Conservation (phyloP, 2,329 filamentous ascomycete genomes). For the Shiraia sp. region DNA sequence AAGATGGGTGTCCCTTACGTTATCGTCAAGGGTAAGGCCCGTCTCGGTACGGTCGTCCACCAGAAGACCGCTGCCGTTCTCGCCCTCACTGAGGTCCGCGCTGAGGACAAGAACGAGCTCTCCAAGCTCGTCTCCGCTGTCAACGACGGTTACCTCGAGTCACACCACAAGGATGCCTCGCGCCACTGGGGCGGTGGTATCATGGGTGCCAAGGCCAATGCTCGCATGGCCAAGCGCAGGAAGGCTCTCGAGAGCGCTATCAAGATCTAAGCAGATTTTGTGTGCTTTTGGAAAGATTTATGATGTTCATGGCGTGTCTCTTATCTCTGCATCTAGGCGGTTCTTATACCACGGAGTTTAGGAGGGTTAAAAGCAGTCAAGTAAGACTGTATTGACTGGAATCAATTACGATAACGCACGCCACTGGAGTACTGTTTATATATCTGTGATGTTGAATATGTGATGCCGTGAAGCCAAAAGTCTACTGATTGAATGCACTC, state of each 20-base stretch:
- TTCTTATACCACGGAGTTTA: constrained; percentile 46
- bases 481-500: constrained; percentile 8
- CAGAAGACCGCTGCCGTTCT: constrained; percentile 99
- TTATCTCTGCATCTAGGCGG: constrained; percentile 47
- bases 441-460: constrained; percentile 14
- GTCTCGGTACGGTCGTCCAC: constrained; percentile 98
- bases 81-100: constrained; percentile 93
- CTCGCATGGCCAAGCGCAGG: constrained; percentile 79
- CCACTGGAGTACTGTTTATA: constrained; percentile 26
- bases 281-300: constrained; percentile 28
- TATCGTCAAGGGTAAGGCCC: constrained; percentile 99
- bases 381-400: constrained; percentile 39
- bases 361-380: constrained; percentile 44
- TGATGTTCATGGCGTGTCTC: constrained; percentile 44
- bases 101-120: constrained; percentile 97
- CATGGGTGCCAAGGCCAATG: constrained; percentile 94
- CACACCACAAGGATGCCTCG: constrained; percentile 85
- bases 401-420: constrained; percentile 41
- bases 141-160: constrained; percentile 95
- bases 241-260: constrained; percentile 93
- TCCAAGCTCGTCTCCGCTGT: constrained; percentile 94
- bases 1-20: constrained; percentile 99
- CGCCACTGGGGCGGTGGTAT: constrained; percentile 99
- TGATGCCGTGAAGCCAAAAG: neutral
- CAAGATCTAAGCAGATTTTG: constrained; percentile 78